These are phyloP conservation scores for Adiantum capillusveneris DNA, from an alignment of 75 land plant genomes.

Conservation along the genomic window DNA sequence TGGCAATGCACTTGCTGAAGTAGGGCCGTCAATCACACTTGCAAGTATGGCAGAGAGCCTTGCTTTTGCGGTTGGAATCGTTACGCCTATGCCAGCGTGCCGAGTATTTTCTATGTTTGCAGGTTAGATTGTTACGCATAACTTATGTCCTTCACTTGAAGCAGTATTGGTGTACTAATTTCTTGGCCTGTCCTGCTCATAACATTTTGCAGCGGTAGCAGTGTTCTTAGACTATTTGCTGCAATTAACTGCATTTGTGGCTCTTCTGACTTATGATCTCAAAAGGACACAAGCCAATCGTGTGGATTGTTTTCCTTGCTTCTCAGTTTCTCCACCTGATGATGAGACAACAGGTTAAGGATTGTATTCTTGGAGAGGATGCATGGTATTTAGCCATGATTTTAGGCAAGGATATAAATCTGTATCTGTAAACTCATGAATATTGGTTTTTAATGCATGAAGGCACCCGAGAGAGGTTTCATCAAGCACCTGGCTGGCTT, in stretches of 20 bases:
- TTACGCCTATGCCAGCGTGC: conserved; percentile 94
- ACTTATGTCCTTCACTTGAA: background rate
- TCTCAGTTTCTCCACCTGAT: conserved; percentile 7
- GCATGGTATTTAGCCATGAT: background rate
- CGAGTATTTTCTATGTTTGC: conserved; percentile 99
- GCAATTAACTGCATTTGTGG: conserved; percentile 94
- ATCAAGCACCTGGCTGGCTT: conserved; percentile 2
- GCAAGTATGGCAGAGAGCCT: conserved; percentile 86
- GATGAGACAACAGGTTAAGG: conserved; percentile 1
- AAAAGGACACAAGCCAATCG: conserved; percentile 54
- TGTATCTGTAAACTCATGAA: background rate
- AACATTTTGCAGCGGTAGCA: conserved; percentile 66
- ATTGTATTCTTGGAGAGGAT: background rate
- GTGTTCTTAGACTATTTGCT: conserved; percentile 82
- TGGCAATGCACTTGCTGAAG: conserved; percentile 88
- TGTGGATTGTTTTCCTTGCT: conserved; percentile 91
- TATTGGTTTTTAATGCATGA: background rate
- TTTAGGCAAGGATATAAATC: background rate
- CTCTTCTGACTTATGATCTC: conserved; percentile 78
- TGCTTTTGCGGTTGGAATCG: conserved; percentile 89
- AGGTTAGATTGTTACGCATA: conserved; percentile 30
- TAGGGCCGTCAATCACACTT: conserved; percentile 94
- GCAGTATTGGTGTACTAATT: background rate
- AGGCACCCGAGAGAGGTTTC: background rate
- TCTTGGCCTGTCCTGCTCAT: background rate